A percentile compares a stretch with the other conserved stretches of the same genome.
Conservation (phyloP, 805 yeast genomes). For the Clavispora carvajalis region DNA sequence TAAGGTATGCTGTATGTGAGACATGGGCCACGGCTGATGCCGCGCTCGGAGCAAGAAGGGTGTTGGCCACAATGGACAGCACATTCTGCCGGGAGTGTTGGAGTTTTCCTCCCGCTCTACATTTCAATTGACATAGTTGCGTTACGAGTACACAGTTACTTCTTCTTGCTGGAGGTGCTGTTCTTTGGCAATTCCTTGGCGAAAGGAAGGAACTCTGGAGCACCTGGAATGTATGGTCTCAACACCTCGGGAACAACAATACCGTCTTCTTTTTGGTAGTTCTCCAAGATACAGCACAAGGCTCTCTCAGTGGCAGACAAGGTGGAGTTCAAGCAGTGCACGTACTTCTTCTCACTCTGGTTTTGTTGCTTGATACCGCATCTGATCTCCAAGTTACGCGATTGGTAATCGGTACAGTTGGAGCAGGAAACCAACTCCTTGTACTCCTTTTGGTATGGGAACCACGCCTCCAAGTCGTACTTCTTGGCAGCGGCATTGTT, state of each 20-base stretch:
- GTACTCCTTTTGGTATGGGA: slow-evolving; percentile 98
- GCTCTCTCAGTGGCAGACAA: slow-evolving; percentile 98
- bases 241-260: slow-evolving; percentile 89
- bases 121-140: no score
- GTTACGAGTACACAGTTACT: slow-evolving; percentile 7
- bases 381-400: slow-evolving; percentile 97
- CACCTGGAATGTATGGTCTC: slow-evolving; percentile 96
- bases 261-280: slow-evolving; percentile 97
- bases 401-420: slow-evolving; percentile 98
- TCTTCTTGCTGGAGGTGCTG: slow-evolving; percentile 72
- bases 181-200: slow-evolving; percentile 90
- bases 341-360: slow-evolving; percentile 95
- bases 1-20: not conserved
- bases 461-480: slow-evolving; percentile 99
- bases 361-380: slow-evolving; percentile 96
- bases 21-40: no score
- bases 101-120: no score
- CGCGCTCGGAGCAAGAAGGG: no score
- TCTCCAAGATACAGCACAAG: slow-evolving; percentile 92
- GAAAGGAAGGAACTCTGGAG: slow-evolving; percentile 93
- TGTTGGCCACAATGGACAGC: no score
- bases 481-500: slow-evolving; percentile 99
- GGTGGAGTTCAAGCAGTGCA: slow-evolving; percentile 96
- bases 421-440: slow-evolving; percentile 98
- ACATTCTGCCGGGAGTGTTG: no score